A percentile compares a stretch with the other conserved stretches of the same genome.
Evolutionary conservation across 768 basidiomycete species (phyloP).

Genomic region (Leccinum subgranulosum): DNA sequence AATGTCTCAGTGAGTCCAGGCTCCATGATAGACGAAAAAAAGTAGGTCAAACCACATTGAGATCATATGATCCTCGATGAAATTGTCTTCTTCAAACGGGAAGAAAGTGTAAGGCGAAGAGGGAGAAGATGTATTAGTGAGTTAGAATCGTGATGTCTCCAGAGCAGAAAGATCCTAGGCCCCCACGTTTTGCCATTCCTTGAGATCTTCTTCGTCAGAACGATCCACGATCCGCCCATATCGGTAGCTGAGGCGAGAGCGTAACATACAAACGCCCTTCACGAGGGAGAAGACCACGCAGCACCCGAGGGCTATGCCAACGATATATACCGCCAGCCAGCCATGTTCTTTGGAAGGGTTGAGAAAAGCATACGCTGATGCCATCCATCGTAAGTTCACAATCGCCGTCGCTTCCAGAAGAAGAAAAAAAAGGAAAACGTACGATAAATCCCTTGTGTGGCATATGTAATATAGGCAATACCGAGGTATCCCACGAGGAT

Average conservation of each 20-base stretch:
- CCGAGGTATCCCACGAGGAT: constrained; percentile 57
- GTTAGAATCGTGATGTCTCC: constrained; percentile 7
- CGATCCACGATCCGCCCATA: constrained; percentile 7
- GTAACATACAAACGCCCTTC: constrained; percentile 38
- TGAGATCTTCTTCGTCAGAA: constrained; percentile 25
- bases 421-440: constrained; percentile 22
- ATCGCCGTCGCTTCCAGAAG: no score
- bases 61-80: background rate
- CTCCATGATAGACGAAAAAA: background rate
- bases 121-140: background rate
- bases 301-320: constrained; percentile 55
- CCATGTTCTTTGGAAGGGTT: constrained; percentile 44
- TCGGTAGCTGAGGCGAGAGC: constrained; percentile 32
- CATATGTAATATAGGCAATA: constrained; percentile 64
- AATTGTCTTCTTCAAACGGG: background rate
- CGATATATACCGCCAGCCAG: constrained; percentile 57
- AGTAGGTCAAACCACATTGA: background rate
- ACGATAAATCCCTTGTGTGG: constrained; percentile 65
- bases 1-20: background rate
- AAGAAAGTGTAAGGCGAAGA: background rate
- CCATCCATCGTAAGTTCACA: constrained; percentile 2
- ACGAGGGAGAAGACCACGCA: constrained; percentile 50
- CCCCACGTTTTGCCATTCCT: constrained; percentile 47
- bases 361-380: constrained; percentile 64
- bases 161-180: constrained; percentile 11